Percentiles rank a stretch among this genome's conserved stretches.
Evolutionary conservation across 441 rosid species (phyloP).

Genomic region (Biscutella laevigata): DNA sequence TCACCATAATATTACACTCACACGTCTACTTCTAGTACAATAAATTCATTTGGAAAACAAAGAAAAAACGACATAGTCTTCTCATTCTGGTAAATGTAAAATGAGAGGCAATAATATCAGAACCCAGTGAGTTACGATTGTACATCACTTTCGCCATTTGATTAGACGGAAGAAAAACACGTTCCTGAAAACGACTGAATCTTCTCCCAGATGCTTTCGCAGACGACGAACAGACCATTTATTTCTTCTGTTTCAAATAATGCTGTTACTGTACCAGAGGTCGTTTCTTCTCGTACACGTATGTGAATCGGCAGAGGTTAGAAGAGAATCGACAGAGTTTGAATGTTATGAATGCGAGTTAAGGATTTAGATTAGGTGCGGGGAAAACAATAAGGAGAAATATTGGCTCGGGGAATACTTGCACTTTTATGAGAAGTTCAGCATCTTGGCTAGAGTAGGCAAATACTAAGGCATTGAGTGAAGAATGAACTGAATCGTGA

Average conservation of each 20-base stretch:
- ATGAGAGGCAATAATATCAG: too few species aligned
- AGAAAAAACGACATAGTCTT: too few species aligned
- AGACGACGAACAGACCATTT: slow-evolving; percentile 21
- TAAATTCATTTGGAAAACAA: too few species aligned
- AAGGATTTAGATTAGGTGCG: slow-evolving; percentile 7
- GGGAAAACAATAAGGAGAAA: slow-evolving; percentile 11
- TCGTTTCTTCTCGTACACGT: too few species aligned
- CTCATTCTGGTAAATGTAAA: too few species aligned
- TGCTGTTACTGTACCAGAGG: slow-evolving; percentile 14
- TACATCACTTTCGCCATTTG: slow-evolving; percentile 15
- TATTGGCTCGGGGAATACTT: slow-evolving; percentile 37
- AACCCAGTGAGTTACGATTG: slow-evolving; percentile 19
- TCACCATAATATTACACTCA: too few species aligned
- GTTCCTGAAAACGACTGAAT: slow-evolving; percentile 13
- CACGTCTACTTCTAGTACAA: too few species aligned
- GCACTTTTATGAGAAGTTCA: slow-evolving; percentile 67
- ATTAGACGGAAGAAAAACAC: slow-evolving; percentile 14
- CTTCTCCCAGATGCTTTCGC: slow-evolving; percentile 16
- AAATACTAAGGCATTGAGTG: slow-evolving; percentile 41
- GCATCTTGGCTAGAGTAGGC: slow-evolving; percentile 68
- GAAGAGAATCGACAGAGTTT: slow-evolving; percentile 14
- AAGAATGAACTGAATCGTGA: slow-evolving; percentile 18
- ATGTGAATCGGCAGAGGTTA: too few species aligned
- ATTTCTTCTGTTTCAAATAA: slow-evolving; percentile 17
- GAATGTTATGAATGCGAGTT: slow-evolving; percentile 11